Conservation (phyloP, 805 yeast species). For the Kodamaea laetipori region DNA sequence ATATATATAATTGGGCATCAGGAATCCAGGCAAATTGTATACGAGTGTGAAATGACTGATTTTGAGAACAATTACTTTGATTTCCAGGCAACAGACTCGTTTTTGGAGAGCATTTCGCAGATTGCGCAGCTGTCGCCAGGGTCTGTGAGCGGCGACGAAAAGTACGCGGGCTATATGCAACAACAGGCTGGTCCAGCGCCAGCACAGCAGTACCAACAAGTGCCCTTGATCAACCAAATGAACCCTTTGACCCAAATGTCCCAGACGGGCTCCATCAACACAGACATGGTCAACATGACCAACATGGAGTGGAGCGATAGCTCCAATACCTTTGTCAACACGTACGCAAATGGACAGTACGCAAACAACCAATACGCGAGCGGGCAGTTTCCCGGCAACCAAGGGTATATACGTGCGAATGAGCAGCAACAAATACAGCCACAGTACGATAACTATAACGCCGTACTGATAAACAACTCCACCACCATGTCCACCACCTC, state of each 20-base stretch:
- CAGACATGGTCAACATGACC: slow-evolving; percentile 4
- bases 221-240: not conserved
- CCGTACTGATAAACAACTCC: slow-evolving; percentile 7
- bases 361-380: too few relatives aligned
- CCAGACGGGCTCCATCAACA: not conserved
- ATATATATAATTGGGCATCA: not conserved
- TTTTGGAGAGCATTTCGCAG: slow-evolving; percentile 30
- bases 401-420: too few relatives aligned
- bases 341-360: not conserved
- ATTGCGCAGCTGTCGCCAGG: slow-evolving; percentile 23
- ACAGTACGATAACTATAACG: slow-evolving; percentile 1
- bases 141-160: slow-evolving; percentile 23
- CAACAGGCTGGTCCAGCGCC: too few relatives aligned
- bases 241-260: not conserved
- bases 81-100: slow-evolving; percentile 34
- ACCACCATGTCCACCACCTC: slow-evolving; percentile 20
- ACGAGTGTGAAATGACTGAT: slow-evolving; percentile 16
- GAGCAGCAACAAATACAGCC: not conserved
- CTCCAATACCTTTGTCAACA: slow-evolving; percentile 2
- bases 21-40: not conserved
- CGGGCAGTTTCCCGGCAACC: too few relatives aligned
- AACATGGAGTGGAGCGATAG: slow-evolving; percentile 11
- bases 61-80: slow-evolving; percentile 18
- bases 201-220: slow-evolving; percentile 2
- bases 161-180: not conserved